Conservation (phyloP, 495 filamentous ascomycete genomes). For the Lichenothelia convexa region DNA sequence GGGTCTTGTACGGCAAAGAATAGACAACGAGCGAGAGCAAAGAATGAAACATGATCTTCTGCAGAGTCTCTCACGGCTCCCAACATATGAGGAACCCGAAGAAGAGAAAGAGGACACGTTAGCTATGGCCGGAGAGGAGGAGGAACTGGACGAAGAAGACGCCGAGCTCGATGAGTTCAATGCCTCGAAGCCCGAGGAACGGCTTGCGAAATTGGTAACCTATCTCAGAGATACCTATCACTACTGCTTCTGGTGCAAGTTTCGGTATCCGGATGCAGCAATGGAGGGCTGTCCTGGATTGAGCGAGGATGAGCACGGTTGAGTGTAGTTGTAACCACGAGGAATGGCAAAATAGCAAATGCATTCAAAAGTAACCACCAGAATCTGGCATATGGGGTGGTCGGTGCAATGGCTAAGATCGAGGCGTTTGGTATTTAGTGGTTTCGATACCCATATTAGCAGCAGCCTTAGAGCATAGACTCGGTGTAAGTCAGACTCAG, state of each 20-base stretch:
- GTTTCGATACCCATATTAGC: too few species aligned
- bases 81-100: conserved; percentile 32
- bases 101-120: conserved; percentile 37
- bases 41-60: conserved; percentile 53
- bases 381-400: too few species aligned
- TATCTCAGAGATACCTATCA: conserved; percentile 49
- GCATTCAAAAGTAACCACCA: too few species aligned
- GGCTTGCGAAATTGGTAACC: conserved; percentile 40
- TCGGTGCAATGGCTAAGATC: too few species aligned
- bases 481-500: too few species aligned
- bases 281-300: conserved; percentile 84
- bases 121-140: conserved; percentile 35
- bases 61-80: conserved; percentile 37
- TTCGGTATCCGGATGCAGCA: conserved; percentile 42
- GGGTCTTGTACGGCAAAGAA: conserved; percentile 46
- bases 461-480: too few species aligned
- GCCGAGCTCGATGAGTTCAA: conserved; percentile 72
- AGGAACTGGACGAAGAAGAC: conserved; percentile 72
- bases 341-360: too few species aligned
- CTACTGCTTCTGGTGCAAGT: conserved; percentile 98
- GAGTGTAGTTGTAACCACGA: too few species aligned
- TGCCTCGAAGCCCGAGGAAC: conserved; percentile 41
- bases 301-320: conserved; percentile 88
- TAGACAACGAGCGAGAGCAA: conserved; percentile 49
- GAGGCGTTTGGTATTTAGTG: too few species aligned